Conservation (phyloP, 345 rosid genomes). For the Clarkia xantiana region DNA sequence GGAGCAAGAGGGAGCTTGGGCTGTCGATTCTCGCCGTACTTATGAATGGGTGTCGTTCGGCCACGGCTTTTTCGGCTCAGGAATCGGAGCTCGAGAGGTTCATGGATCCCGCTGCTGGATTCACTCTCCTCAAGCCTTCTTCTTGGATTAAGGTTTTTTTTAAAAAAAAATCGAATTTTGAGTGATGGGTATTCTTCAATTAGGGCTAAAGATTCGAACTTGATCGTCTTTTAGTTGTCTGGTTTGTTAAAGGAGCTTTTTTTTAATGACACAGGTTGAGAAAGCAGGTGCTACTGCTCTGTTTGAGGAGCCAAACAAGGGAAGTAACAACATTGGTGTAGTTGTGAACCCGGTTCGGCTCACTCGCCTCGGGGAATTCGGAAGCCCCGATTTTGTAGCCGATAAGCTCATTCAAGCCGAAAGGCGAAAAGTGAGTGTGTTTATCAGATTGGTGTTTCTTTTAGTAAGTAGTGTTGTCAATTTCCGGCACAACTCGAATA, state of each 20-base stretch:
- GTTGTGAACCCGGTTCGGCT: slow-evolving; percentile 86
- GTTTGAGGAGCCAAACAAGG: slow-evolving; percentile 56
- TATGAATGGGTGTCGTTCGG: slow-evolving; percentile 26
- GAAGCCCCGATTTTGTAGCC: slow-evolving; percentile 67
- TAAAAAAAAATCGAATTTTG: neutral
- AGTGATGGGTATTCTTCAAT: neutral
- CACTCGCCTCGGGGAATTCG: slow-evolving; percentile 51
- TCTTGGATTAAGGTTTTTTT: slow-evolving; percentile 78
- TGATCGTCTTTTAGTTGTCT: neutral
- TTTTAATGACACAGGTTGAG: slow-evolving; percentile 33
- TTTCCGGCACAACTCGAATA: too few relatives aligned
- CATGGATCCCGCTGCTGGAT: slow-evolving; percentile 51
- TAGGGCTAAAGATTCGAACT: neutral
- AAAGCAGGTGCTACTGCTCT: slow-evolving; percentile 82
- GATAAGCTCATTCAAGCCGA: slow-evolving; percentile 84
- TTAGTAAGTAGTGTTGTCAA: too few relatives aligned
- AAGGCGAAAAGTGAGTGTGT: slow-evolving; percentile 51
- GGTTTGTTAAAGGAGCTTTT: neutral
- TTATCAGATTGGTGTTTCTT: too few relatives aligned
- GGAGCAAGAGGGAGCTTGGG: slow-evolving; percentile 39
- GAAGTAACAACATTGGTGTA: slow-evolving; percentile 68
- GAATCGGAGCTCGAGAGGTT: slow-evolving; percentile 42
- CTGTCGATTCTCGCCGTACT: slow-evolving; percentile 33
- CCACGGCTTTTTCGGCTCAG: slow-evolving; percentile 13
- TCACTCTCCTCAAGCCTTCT: slow-evolving; percentile 68